phyloP scores from a whole-genome alignment of 1,139 yeast genomes.

The Kluyveromyces sp. region DNA sequence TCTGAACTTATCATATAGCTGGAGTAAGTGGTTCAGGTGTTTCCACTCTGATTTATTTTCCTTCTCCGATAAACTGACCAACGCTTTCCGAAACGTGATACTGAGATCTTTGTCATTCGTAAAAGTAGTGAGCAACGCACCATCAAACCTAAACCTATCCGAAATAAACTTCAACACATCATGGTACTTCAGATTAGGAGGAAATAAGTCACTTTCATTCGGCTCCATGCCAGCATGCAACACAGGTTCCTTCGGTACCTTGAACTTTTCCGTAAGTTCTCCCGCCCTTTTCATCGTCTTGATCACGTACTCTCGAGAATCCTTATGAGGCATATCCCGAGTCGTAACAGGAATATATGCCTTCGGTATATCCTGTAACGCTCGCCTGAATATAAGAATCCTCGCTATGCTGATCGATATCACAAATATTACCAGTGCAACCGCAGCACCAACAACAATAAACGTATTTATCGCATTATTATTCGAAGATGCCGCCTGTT shows the following conservation, averaged over 20 bases:
- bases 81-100: background rate
- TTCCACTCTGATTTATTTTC: slow-evolving; percentile 11
- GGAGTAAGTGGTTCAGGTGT: slow-evolving; percentile 35
- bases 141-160: slow-evolving; percentile 27
- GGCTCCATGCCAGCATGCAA: slow-evolving; percentile 30
- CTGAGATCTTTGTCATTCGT: slow-evolving; percentile 11
- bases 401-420: slow-evolving; percentile 44
- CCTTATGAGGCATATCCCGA: slow-evolving; percentile 51
- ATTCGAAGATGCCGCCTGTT: slow-evolving; percentile 50
- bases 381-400: slow-evolving; percentile 48
- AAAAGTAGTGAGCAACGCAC: slow-evolving; percentile 19
- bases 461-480: slow-evolving; percentile 56
- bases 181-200: slow-evolving; percentile 25
- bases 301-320: slow-evolving; percentile 37
- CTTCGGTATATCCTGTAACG: slow-evolving; percentile 69
- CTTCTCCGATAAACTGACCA: slow-evolving; percentile 9
- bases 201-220: slow-evolving; percentile 23
- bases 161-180: slow-evolving; percentile 24
- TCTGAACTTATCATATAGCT: slow-evolving; percentile 60
- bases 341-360: slow-evolving; percentile 59
- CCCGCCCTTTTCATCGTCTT: slow-evolving; percentile 19
- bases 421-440: slow-evolving; percentile 45
- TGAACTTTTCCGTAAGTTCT: slow-evolving; percentile 20
- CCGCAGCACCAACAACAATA: slow-evolving; percentile 68
- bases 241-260: slow-evolving; percentile 23